These are phyloP conservation scores for Verticillium albo-atrum DNA, from an alignment of 2,329 filamentous ascomycete species.

Conservation along the genomic window DNA sequence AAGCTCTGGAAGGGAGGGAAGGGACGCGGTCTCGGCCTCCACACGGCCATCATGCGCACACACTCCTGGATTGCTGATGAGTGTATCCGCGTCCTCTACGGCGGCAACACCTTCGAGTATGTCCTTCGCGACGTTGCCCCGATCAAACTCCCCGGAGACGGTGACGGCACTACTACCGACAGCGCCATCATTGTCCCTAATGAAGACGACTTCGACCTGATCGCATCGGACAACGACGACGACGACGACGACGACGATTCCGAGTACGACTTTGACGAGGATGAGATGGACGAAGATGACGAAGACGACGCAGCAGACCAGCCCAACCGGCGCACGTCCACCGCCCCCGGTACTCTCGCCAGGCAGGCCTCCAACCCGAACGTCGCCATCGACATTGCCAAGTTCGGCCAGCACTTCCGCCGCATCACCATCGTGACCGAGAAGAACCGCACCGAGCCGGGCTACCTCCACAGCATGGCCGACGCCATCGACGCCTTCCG, in stretches of 20 bases:
- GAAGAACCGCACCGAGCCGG: slow-evolving; percentile 26
- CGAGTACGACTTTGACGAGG: slow-evolving; percentile 1
- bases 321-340: background rate
- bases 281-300: slow-evolving; percentile 2
- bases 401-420: slow-evolving; percentile 34
- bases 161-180: slow-evolving; percentile 11
- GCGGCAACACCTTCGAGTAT: slow-evolving; percentile 43
- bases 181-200: slow-evolving; percentile 6
- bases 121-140: slow-evolving; percentile 32
- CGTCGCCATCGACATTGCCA: slow-evolving; percentile 24
- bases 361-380: slow-evolving; percentile 13
- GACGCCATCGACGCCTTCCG: slow-evolving; percentile 31
- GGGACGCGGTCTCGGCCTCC: slow-evolving; percentile 19
- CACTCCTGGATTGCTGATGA: slow-evolving; percentile 30
- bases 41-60: slow-evolving; percentile 30
- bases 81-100: slow-evolving; percentile 38
- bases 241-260: slow-evolving; percentile 1
- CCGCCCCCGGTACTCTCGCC: background rate
- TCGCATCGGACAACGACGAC: too few relatives aligned
- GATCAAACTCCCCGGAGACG: background rate
- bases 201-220: slow-evolving; percentile 11
- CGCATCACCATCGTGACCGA: slow-evolving; percentile 38
- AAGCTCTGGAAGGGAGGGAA: slow-evolving; percentile 12
- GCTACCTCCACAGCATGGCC: slow-evolving; percentile 23
- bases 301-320: background rate